These are phyloP conservation scores for Carallia pectinifolia DNA, from an alignment of 345 rosid species.

Conservation along the genomic window DNA sequence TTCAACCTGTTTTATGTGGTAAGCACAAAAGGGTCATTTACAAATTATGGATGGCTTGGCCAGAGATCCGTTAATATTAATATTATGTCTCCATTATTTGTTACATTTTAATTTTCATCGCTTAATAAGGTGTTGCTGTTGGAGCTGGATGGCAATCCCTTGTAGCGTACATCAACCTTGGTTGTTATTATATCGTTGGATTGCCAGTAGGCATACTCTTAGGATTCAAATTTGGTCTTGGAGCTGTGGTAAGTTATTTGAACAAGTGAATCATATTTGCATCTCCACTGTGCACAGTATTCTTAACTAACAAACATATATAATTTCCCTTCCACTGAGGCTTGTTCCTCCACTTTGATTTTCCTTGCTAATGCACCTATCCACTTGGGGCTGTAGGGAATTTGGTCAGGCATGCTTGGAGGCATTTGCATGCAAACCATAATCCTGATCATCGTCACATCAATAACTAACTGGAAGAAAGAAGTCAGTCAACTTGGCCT, in stretches of 20 bases:
- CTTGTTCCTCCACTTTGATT: not conserved
- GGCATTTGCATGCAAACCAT: slow-evolving; percentile 75
- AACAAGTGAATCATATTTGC: not conserved
- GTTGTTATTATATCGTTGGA: slow-evolving; percentile 77
- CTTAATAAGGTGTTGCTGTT: slow-evolving; percentile 74
- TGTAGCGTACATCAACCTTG: slow-evolving; percentile 83
- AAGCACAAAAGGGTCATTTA: slow-evolving; percentile 6
- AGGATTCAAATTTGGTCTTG: slow-evolving; percentile 71
- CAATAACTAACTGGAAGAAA: slow-evolving; percentile 70
- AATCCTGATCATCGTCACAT: slow-evolving; percentile 56
- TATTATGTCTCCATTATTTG: not conserved
- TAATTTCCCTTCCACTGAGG: not conserved
- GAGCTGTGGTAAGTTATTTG: slow-evolving; percentile 47
- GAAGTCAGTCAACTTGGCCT: slow-evolving; percentile 44
- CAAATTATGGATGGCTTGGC: not conserved
- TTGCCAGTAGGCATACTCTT: slow-evolving; percentile 80
- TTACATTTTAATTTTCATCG: not conserved
- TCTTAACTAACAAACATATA: not conserved
- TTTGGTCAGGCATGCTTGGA: slow-evolving; percentile 89
- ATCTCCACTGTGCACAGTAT: not conserved
- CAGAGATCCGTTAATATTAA: not conserved
- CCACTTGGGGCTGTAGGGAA: slow-evolving; percentile 50
- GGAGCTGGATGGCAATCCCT: slow-evolving; percentile 97
- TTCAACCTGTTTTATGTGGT: slow-evolving; percentile 90
- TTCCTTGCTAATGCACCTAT: not conserved